Evolutionary conservation across 768 basidiomycete species (phyloP).

Genomic region (Hemileccinum impolitum): DNA sequence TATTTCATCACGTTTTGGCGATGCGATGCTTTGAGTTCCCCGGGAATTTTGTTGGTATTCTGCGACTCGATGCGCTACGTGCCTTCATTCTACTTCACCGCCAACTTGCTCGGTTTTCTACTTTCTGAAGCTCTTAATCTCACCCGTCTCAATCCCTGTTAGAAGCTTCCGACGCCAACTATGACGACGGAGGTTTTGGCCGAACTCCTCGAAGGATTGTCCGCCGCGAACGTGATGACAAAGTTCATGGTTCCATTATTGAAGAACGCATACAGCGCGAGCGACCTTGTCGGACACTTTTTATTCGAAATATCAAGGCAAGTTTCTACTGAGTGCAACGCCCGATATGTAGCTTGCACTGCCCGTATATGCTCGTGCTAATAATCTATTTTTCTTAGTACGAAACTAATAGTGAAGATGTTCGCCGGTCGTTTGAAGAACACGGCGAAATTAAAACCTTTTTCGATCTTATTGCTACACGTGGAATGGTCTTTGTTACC

Average conservation of each 20-base stretch:
- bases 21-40: constrained; percentile 27
- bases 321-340: constrained; percentile 38
- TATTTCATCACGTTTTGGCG: constrained; percentile 17
- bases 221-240: constrained; percentile 82
- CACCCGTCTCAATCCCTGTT: constrained; percentile 41
- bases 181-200: constrained; percentile 51
- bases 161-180: constrained; percentile 61
- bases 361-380: constrained; percentile 9
- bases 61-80: constrained; percentile 44
- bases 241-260: constrained; percentile 87
- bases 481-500: constrained; percentile 99
- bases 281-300: constrained; percentile 91
- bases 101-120: constrained; percentile 37
- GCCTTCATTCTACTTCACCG: constrained; percentile 40
- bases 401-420: constrained; percentile 83
- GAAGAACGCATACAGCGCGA: constrained; percentile 93
- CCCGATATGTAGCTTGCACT: constrained; percentile 10
- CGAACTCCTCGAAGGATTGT: constrained; percentile 44
- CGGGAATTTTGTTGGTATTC: constrained; percentile 16
- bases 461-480: constrained; percentile 89
- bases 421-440: constrained; percentile 83
- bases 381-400: constrained; percentile 48
- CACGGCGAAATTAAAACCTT: constrained; percentile 97
- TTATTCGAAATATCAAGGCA: constrained; percentile 98
- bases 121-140: constrained; percentile 49